These are phyloP conservation scores for Sextonia rubra DNA, from an alignment of 164 flowering plant species.

Conservation along the genomic window DNA sequence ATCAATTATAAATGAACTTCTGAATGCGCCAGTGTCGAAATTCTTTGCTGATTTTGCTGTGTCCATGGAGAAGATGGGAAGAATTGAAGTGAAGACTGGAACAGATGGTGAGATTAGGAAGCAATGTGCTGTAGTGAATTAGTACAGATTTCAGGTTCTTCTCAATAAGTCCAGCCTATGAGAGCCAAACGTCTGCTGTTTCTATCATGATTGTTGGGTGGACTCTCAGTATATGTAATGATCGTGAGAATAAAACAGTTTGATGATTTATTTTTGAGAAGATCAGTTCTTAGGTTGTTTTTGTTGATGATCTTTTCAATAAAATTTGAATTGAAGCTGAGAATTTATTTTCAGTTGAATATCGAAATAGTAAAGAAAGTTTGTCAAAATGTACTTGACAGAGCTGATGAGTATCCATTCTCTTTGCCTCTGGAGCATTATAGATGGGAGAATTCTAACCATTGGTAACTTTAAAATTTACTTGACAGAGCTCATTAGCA, in stretches of 20 bases:
- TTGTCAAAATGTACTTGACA: no score
- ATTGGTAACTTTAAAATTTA: no score
- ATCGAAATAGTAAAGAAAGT: no score
- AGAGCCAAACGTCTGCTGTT: background rate
- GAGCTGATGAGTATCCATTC: no score
- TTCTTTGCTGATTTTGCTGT: slow-evolving; percentile 44
- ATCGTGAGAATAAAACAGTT: slow-evolving; percentile 1
- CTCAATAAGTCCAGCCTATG: background rate
- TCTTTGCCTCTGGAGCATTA: background rate
- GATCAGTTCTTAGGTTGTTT: background rate
- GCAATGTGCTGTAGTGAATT: slow-evolving; percentile 26
- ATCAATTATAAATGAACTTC: slow-evolving; percentile 24
- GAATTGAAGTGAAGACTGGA: slow-evolving; percentile 26
- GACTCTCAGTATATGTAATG: background rate
- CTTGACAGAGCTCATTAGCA: no score
- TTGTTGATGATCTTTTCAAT: background rate
- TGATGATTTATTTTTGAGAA: background rate
- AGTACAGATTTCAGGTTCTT: slow-evolving; percentile 21
- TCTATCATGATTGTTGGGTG: background rate
- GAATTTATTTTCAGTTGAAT: no score
- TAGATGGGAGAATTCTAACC: slow-evolving; percentile 5
- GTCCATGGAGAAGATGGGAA: slow-evolving; percentile 40
- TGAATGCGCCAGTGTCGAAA: slow-evolving; percentile 9
- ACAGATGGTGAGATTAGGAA: slow-evolving; percentile 27
- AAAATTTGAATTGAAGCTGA: no score